Conservation (phyloP, 768 basidiomycete species). For the Punctularia strigosozonata region DNA sequence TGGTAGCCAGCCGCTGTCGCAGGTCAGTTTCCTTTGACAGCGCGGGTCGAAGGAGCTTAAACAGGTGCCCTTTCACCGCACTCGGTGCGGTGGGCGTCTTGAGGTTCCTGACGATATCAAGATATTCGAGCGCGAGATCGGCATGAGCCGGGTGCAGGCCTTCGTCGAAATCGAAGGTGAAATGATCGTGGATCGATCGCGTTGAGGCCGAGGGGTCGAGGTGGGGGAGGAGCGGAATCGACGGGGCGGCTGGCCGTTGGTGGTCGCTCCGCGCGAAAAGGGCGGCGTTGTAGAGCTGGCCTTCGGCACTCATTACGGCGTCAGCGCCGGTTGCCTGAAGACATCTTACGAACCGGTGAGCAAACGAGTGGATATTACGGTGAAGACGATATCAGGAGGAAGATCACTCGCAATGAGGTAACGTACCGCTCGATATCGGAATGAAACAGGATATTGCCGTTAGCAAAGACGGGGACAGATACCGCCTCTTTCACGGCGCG, state of each 20-base stretch:
- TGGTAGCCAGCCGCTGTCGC: constrained; percentile 55
- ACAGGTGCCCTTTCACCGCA: constrained; percentile 86
- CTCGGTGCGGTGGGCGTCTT: constrained; percentile 61
- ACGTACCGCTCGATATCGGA: constrained; percentile 67
- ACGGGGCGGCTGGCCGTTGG: constrained; percentile 1
- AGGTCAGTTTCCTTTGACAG: constrained; percentile 57
- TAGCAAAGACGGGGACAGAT: constrained; percentile 88
- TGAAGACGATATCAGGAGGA: no score
- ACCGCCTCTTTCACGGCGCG: constrained; percentile 85
- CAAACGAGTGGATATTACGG: no score
- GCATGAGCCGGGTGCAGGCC: constrained; percentile 44
- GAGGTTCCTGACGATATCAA: constrained; percentile 61
- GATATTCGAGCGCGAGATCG: constrained; percentile 74
- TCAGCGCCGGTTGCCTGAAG: constrained; percentile 79
- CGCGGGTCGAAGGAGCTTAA: constrained; percentile 81
- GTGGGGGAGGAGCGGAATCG: constrained; percentile 1
- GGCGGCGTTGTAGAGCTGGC: constrained; percentile 86
- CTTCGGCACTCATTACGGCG: constrained; percentile 93
- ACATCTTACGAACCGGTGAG: no score
- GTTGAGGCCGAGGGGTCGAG: background rate
- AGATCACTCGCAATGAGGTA: no score
- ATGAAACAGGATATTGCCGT: constrained; percentile 87
- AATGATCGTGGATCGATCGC: background rate
- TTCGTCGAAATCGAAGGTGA: constrained; percentile 11
- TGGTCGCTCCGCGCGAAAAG: constrained; percentile 49